These are phyloP conservation scores for Kwoniella dejecticola DNA, from an alignment of 768 basidiomycete genomes.

Conservation along the genomic window DNA sequence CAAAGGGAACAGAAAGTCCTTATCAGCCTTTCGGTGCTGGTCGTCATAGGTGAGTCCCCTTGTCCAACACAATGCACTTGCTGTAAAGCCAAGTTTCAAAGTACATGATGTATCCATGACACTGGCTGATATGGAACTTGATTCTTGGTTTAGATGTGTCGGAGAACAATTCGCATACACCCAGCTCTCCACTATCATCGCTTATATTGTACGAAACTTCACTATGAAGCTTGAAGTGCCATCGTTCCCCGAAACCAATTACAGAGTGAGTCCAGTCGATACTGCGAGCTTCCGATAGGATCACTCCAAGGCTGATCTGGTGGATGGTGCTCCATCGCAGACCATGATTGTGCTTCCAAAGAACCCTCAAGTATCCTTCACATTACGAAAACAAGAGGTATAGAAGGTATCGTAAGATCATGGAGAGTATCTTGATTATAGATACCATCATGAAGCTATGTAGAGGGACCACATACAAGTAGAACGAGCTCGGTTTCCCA, in stretches of 20 bases:
- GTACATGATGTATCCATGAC: no score
- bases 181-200: constrained; percentile 81
- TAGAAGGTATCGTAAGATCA: neutral
- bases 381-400: constrained; percentile 32
- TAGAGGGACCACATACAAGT: no score
- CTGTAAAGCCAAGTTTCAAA: no score
- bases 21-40: constrained; percentile 99
- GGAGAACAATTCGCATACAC: constrained; percentile 81
- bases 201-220: constrained; percentile 73
- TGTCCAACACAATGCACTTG: no score
- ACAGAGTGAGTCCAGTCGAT: constrained; percentile 66
- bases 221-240: constrained; percentile 69
- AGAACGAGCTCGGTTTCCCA: no score
- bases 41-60: constrained; percentile 83
- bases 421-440: neutral
- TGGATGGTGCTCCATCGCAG: constrained; percentile 56
- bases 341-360: constrained; percentile 90
- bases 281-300: neutral
- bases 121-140: constrained; percentile 1
- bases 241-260: constrained; percentile 79
- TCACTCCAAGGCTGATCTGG: no score
- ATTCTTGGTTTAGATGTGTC: constrained; percentile 28
- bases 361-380: constrained; percentile 43
- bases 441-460: no score
- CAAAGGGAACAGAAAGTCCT: constrained; percentile 92